Conservation (phyloP, 768 basidiomycete genomes). For the Suillus brevipes region DNA sequence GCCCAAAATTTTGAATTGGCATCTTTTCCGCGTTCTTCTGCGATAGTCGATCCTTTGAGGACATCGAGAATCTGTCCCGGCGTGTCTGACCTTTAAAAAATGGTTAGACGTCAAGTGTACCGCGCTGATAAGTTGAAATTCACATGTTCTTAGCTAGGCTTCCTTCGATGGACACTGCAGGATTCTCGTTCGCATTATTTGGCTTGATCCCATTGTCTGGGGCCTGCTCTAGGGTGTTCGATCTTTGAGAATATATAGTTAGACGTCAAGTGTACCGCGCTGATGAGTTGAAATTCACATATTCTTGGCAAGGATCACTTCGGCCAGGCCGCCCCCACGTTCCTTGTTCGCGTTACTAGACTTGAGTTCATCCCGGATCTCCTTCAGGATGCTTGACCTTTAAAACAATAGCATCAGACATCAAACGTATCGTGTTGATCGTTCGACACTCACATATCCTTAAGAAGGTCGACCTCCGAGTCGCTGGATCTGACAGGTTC, state of each 20-base stretch:
- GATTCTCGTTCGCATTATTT: background rate
- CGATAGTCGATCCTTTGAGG: background rate
- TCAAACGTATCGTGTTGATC: too few species aligned
- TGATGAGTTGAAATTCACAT: background rate
- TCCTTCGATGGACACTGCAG: background rate
- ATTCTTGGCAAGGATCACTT: background rate
- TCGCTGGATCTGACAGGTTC: too few species aligned
- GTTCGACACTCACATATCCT: too few species aligned
- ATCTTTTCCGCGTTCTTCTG: background rate
- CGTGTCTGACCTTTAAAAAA: background rate
- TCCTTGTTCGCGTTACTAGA: background rate
- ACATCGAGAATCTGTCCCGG: background rate
- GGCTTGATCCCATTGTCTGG: background rate
- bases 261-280: background rate
- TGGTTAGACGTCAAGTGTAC: background rate
- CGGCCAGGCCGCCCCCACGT: background rate
- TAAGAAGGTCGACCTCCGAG: too few species aligned
- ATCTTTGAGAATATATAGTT: background rate
- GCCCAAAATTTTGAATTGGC: too few species aligned
- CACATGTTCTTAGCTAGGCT: background rate
- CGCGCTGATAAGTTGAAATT: background rate
- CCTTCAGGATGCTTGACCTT: too few species aligned
- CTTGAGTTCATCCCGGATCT: constrained; percentile 32
- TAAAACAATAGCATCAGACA: too few species aligned
- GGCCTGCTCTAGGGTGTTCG: background rate